Base-by-base conservation (phyloP, 2,329 filamentous ascomycete species). In the Hyphodiscus sp. region DNA sequence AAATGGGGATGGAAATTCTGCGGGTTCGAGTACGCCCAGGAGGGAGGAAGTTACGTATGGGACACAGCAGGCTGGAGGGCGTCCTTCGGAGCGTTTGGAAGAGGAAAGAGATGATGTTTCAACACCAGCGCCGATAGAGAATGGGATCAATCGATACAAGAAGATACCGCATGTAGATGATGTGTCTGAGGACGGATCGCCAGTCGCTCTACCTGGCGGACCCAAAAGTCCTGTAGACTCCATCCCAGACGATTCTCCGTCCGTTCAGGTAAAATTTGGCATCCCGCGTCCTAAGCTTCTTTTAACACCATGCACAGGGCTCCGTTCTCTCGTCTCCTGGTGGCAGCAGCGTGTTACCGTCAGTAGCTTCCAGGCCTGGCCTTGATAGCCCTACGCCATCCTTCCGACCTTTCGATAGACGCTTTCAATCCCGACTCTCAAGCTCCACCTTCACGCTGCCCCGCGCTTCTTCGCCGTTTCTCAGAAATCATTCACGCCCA, bases 331-430 rank as follows among this genome's bases (percentile, higher is more conserved):
- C 80, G 23, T 83, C 89, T 5, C 82, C 85, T n/a, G 81, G 82
- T n/a, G 81, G 83, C 41, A 91, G 89, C 70, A 90, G 86, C 64
- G 74, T 87, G 41, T 78, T 90, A 26, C 83, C 85, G 3, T 85
- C 86, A 38, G 76, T 85, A 55, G 83, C 82, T 61, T 85, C 86
- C 16, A 79, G 86, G 54, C 78, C 82, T 19, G 78, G 82, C 56
- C 71, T 87, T 41, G 73, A 73, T 59, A 90, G 86, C 62, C 85
- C 89, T 15, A 89, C 87, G 16, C 88, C 88, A 19, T 91, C 89
- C 16, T 87, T 96, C 64, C 84, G 92, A 65, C 92, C 94, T 4
- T 99, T 99, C 69, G 94, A 99, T 68, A 84, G 90, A 59, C 85
- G 94, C 52, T 99, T 99, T 71, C 91, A 95, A 68, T 92, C 92